Evolutionary conservation across 768 basidiomycete genomes (phyloP), one percentile per base, ranked within the genome.

Genomic region (Dacryopinax primogenitus): DNA sequence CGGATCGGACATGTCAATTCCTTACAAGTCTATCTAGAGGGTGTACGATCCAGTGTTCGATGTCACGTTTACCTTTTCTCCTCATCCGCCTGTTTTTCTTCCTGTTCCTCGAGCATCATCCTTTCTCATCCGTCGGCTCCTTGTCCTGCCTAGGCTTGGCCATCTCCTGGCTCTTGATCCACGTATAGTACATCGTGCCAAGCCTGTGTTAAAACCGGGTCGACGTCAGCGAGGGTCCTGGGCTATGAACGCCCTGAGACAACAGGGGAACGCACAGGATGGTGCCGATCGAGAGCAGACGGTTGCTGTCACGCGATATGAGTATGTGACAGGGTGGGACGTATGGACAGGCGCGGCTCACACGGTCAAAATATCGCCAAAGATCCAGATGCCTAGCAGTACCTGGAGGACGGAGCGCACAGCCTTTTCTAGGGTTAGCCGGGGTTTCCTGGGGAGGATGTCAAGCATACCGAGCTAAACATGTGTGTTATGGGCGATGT

Each of bases 401-500:
- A 89, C 91, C 73, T 94, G 91, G 26, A 94, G 77, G 21, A 92
- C 91, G 6, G 88, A 88, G 65, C 87, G 81, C 7, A 86, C 87
- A 32, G 90, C 87, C 89, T 87, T 68, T 58, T 12, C 23, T 7
- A 13, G 51, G 21, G 51, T 21, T 30, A 28, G 51, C 15, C 51
- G 23, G 37, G 4, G 2, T 58, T 74, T 74, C 37, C 63, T 21
- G 45, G 65, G 62, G 47, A 64, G 41, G 64, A 45, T 28, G 35
- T 1, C 1, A 35, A 33, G 79, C 85, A 72, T 70, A 88, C 87
- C 68, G 81, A 86, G 16, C 85, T 85, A 75, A 91, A 87, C 87
- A 90, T 91, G 73, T 90, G 90, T 1, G 88, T 90, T 64, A 92
- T 81, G 3, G 89, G 89, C 65, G 85, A 87, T 16, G 88, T 90